Base-by-base conservation (phyloP, 495 filamentous ascomycete genomes). In the Endocarpon pusillum region DNA sequence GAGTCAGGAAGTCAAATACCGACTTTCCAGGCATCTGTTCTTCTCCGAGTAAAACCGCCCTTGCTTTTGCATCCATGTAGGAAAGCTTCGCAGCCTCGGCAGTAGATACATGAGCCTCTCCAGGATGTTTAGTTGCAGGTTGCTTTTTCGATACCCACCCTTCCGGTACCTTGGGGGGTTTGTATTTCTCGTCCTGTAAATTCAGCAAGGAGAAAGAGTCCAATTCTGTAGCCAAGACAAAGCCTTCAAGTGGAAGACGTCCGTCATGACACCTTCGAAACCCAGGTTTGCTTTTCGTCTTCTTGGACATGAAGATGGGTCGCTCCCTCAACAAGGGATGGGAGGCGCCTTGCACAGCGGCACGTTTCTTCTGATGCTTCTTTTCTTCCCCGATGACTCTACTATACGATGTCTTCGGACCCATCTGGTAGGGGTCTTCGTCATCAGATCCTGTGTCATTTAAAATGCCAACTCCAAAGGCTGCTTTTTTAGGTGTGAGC, bases 381-480 rank as follows among this genome's bases (percentile, higher is more conserved):
- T 83, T 91, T 33, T 86, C 79, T 3, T 78, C 78, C 19, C 81
- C 86, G 47, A 96, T 75, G 3, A 73, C 66, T 31, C 73, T 65
- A 44, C 82, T 93, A 51, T 93, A 94, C n/a, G 78, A 81, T 48
- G 92, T 86, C 46, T 73, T 73, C 5, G 89, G 89, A 0, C 89
- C 86, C 15, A 96, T 69, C 29, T 81, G 81, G 55, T 94, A 96
- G 0, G 81, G 81, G 46, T 96, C 91, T 47, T 94, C 89, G 36
- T 96, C 86, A 44, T 96, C 89, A n/a, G 89, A 94, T 3, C 84
- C 87, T 12, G 75, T 92, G 39, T 96, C 89, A 46, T 96, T 97
- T 33, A 97, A 53, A 15, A 94, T 60, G 2, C 89, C 89, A 10
- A 91, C 78, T 0, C 89, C 89, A 31, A 97, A 83, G 20, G 56